Percentiles rank a stretch among this genome's conserved stretches.
Conservation (phyloP, 139 green algal genomes). For the Picochlorum sp. region DNA sequence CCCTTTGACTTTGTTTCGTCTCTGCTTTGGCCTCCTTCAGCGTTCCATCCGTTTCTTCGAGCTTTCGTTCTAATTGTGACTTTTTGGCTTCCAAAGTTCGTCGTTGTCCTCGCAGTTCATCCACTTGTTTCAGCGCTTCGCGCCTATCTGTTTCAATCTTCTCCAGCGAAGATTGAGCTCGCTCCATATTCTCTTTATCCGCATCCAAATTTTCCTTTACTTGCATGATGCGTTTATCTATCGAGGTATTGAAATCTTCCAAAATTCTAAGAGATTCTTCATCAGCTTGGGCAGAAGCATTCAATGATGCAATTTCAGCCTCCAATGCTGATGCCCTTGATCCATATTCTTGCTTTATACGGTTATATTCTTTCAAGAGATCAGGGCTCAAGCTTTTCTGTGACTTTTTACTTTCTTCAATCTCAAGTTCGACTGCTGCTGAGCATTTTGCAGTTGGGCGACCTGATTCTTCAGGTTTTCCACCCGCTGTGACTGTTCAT, state of each 20-base stretch:
- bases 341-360: conserved; percentile 38
- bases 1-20: conserved; percentile 54
- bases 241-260: conserved; percentile 22
- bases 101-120: conserved; percentile 20
- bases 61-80: conserved; percentile 39
- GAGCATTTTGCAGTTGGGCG: conserved; percentile 24
- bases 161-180: background rate
- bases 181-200: conserved; percentile 1
- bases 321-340: conserved; percentile 34
- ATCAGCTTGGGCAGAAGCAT: conserved; percentile 29
- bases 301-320: conserved; percentile 31
- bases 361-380: conserved; percentile 36
- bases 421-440: conserved; percentile 23
- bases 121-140: conserved; percentile 18
- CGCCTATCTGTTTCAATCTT: conserved; percentile 29
- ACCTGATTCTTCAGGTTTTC: conserved; percentile 37
- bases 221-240: conserved; percentile 28
- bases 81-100: conserved; percentile 21
- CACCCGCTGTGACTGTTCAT: conserved; percentile 28
- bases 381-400: conserved; percentile 15
- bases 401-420: conserved; percentile 1
- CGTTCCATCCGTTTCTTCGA: conserved; percentile 51
- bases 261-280: conserved; percentile 33
- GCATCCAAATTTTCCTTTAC: background rate
- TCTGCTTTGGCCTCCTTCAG: conserved; percentile 63